Percentiles rank a stretch among this genome's conserved stretches.
Evolutionary conservation across 495 filamentous ascomycete species (phyloP).

Genomic region (Xylaria castorea): DNA sequence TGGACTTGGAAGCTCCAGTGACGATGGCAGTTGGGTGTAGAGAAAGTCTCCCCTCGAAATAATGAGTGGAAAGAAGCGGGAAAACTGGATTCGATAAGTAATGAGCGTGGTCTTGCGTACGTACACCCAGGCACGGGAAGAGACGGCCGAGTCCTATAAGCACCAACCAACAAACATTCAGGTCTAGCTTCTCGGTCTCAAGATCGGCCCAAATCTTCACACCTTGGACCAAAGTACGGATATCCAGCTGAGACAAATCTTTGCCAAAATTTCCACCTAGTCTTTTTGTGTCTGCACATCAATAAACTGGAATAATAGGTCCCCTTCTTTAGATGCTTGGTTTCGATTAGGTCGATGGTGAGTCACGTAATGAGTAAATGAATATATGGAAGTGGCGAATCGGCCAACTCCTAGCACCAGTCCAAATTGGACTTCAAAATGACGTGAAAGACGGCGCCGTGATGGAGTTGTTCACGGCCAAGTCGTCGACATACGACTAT

Average conservation of each 20-base stretch:
- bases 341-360: not conserved
- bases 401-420: conserved; percentile 35
- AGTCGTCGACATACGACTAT: conserved; percentile 39
- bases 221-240: conserved; percentile 14
- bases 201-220: conserved; percentile 16
- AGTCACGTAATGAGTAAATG: conserved; percentile 10
- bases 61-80: conserved; percentile 16
- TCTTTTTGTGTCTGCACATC: conserved; percentile 15
- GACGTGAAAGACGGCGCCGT: conserved; percentile 37
- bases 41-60: conserved; percentile 22
- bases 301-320: conserved; percentile 15
- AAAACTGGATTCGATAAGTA: conserved; percentile 22
- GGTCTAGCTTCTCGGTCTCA: conserved; percentile 20
- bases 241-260: conserved; percentile 20
- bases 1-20: conserved; percentile 35
- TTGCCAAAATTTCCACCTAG: conserved; percentile 1
- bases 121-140: conserved; percentile 28
- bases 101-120: conserved; percentile 30
- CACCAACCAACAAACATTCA: conserved; percentile 30
- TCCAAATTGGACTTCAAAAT: conserved; percentile 31
- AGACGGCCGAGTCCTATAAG: conserved; percentile 27
- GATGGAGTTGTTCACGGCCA: conserved; percentile 40
- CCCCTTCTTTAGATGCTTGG: conserved; percentile 15
- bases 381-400: conserved; percentile 13
- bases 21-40: conserved; percentile 26